These are phyloP conservation scores for Penicillium polonicum DNA, from an alignment of 2,329 filamentous ascomycete genomes.

Conservation along the genomic window DNA sequence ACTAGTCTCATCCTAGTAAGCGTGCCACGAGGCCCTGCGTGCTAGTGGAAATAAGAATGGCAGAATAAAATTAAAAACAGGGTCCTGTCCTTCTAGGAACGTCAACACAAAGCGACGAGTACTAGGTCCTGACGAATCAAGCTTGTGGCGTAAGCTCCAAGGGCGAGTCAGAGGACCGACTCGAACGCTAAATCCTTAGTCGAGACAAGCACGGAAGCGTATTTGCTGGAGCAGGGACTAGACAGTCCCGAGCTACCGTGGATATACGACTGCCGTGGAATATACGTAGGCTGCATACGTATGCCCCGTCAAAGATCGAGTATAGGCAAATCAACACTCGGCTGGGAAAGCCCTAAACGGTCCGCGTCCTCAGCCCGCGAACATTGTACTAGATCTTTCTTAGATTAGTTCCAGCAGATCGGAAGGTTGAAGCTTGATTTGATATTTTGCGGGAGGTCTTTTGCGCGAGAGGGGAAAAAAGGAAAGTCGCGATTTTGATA, in stretches of 20 bases:
- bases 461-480: too few relatives aligned
- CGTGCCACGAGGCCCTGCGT: constrained; percentile 27
- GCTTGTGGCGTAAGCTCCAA: constrained; percentile 19
- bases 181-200: constrained; percentile 10
- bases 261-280: constrained; percentile 8
- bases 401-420: constrained; percentile 13
- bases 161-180: constrained; percentile 14
- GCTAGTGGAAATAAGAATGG: background rate
- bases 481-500: background rate
- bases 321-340: constrained; percentile 19
- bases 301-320: constrained; percentile 15
- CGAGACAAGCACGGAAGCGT: constrained; percentile 9
- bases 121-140: constrained; percentile 14
- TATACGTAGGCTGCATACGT: constrained; percentile 29
- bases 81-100: constrained; percentile 11
- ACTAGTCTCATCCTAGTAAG: constrained; percentile 13
- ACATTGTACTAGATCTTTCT: constrained; percentile 2
- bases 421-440: constrained; percentile 20
- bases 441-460: background rate
- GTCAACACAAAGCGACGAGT: background rate
- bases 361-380: constrained; percentile 6
- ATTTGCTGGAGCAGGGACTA: constrained; percentile 14
- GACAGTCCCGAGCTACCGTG: constrained; percentile 2
- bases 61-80: constrained; percentile 6
- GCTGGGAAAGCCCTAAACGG: constrained; percentile 13